These are phyloP conservation scores for Thraustotheca clavata DNA, from an alignment of 352 stramenopile genomes.

Conservation along the genomic window DNA sequence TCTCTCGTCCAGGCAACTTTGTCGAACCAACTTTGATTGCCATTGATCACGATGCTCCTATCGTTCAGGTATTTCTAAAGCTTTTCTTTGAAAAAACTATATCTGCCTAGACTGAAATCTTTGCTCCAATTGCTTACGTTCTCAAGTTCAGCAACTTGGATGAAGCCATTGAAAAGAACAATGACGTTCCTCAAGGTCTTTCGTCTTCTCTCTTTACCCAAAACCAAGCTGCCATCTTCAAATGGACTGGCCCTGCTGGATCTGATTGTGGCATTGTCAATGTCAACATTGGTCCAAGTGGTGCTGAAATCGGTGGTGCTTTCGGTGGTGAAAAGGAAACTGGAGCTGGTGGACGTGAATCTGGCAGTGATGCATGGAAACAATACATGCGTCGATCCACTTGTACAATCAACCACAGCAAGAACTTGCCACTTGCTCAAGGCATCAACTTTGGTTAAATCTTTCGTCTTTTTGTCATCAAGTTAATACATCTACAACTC, in stretches of 20 bases:
- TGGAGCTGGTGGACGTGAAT: slow-evolving; percentile 79
- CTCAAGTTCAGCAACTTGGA: slow-evolving; percentile 86
- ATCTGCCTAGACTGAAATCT: slow-evolving; percentile 77
- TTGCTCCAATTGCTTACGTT: slow-evolving; percentile 87
- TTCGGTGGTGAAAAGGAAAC: slow-evolving; percentile 92
- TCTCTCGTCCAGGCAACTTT: slow-evolving; percentile 79
- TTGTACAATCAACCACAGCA: slow-evolving; percentile 91
- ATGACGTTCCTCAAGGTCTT: slow-evolving; percentile 87
- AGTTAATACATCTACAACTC: neutral
- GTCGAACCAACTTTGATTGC: slow-evolving; percentile 88
- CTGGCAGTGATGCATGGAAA: slow-evolving; percentile 89
- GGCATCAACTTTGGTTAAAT: slow-evolving; percentile 86
- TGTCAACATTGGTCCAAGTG: slow-evolving; percentile 88
- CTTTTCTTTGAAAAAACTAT: slow-evolving; percentile 6
- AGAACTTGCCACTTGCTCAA: slow-evolving; percentile 86
- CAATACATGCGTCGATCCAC: slow-evolving; percentile 93
- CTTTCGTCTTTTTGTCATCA: too few relatives aligned
- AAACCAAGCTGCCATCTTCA: slow-evolving; percentile 87
- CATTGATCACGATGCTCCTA: slow-evolving; percentile 66
- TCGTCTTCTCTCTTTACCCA: slow-evolving; percentile 88
- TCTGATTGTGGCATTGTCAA: slow-evolving; percentile 92
- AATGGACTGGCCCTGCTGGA: slow-evolving; percentile 84
- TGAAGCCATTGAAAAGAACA: slow-evolving; percentile 89
- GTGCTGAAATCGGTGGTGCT: slow-evolving; percentile 88
- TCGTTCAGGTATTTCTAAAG: slow-evolving; percentile 44